Conservation (phyloP, 305 asterid genomes). For the Withania somnifera region DNA sequence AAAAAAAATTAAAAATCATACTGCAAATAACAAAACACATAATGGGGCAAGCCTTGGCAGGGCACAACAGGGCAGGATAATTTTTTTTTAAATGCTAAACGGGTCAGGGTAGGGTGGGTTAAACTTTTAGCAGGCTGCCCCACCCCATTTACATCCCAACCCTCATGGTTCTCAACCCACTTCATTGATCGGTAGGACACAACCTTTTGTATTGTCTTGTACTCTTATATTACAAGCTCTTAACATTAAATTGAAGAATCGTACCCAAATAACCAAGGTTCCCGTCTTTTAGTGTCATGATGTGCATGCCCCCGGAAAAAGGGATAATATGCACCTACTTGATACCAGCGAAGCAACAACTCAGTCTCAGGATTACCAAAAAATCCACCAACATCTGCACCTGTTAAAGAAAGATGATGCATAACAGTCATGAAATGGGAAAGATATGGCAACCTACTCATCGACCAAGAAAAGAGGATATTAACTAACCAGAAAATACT, state of each 20-base stretch:
- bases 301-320: constrained; percentile 98
- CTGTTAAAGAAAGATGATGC: constrained; percentile 23
- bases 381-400: constrained; percentile 99
- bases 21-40: too few species aligned
- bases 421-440: background rate
- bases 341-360: constrained; percentile 96
- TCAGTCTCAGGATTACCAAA: constrained; percentile 94
- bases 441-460: background rate
- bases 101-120: too few species aligned
- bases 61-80: too few species aligned
- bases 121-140: too few species aligned
- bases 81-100: too few species aligned
- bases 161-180: background rate
- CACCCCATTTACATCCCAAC: background rate
- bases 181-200: background rate
- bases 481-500: constrained; percentile 67
- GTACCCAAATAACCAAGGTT: constrained; percentile 97
- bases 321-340: constrained; percentile 93
- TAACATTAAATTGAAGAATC: constrained; percentile 16
- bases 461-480: background rate
- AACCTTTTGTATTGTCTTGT: background rate
- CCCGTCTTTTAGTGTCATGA: constrained; percentile 97
- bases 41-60: too few species aligned
- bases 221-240: background rate
- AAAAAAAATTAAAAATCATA: too few species aligned